Base-by-base conservation (phyloP, 2,329 filamentous ascomycete species). In the Colletotrichum simmondsii region DNA sequence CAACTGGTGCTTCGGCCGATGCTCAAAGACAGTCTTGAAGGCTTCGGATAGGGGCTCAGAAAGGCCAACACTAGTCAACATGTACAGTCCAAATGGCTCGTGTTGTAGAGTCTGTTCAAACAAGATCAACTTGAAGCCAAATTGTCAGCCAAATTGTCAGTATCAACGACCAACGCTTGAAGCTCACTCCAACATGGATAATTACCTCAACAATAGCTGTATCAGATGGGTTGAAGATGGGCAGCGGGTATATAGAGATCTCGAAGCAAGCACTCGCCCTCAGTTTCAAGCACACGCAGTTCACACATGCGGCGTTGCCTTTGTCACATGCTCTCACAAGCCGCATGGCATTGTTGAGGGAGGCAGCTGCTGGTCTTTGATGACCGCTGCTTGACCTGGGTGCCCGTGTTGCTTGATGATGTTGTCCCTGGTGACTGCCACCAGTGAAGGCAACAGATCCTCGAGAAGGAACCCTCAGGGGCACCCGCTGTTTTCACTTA, bases 331-430 rank as follows among this genome's bases (percentile, higher is more conserved):
- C 30, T 30, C 54, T 63, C 58, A 63, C 59, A 14, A 59, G n/a
- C 58, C n/a, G 42, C 65, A 64, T 63, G 32, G 42, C 37, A 69
- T 59, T 30, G 11, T 26, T n/a, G 26, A 19, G 22, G 49, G 59
- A 69, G 65, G 42, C 42, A 46, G 53, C 37, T 53, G 59, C 59
- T 59, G n/a, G 14, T 54, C 69, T 69, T 68, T 69, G 28, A 72
- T 37, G 65, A 8, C 14, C 32, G 5, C 37, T 10, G 4, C 28
- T 8, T 19, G 30, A 11, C 65, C 24, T 28, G 19, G 6, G 37
- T 64, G 37, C 69, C n/a, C 58, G n/a, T 14, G n/a, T 19, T 37
- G 30, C n/a, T 24, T 22, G 69, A 54, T n/a, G 12, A 5, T 69
- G 53, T 53, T 10, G 19, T 46, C 58, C 32, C 42, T 58, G 35